A percentile compares a stretch with the other conserved stretches of the same genome.
phyloP scores from a whole-genome alignment of 177 flowering plant genomes.

The Vitis hybrid region DNA sequence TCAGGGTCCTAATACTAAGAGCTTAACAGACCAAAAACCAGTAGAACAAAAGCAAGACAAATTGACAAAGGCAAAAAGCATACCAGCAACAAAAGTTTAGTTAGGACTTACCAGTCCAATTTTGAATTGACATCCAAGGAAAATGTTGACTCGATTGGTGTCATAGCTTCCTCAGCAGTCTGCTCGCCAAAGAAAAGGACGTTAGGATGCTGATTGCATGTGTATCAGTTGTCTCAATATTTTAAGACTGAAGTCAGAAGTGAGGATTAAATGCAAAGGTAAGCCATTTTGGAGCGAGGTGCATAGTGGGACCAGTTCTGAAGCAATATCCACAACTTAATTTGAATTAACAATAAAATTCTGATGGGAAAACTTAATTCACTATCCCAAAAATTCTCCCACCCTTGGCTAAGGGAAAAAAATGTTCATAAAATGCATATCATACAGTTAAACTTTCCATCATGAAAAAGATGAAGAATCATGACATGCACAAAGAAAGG shows the following conservation, averaged over 20 bases:
- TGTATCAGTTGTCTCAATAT: neutral
- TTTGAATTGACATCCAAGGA: conserved; percentile 96
- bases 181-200: conserved; percentile 27
- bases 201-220: neutral
- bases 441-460: too few species aligned
- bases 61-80: neutral
- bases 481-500: too few species aligned
- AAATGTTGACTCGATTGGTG: conserved; percentile 99
- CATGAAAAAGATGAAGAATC: too few species aligned
- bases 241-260: neutral
- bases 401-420: neutral
- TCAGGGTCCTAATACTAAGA: neutral
- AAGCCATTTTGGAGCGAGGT: neutral
- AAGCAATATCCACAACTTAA: neutral
- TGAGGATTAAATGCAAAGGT: neutral
- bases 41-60: neutral
- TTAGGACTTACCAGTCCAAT: conserved; percentile 77
- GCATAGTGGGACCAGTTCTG: neutral
- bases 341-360: neutral
- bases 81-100: too few species aligned
- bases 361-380: too few species aligned
- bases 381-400: too few species aligned
- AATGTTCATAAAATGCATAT: neutral
- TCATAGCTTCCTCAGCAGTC: conserved; percentile 99
- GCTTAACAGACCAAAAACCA: neutral